Conservation (phyloP, 768 basidiomycete species). For the Fistulinella prunicolor region DNA sequence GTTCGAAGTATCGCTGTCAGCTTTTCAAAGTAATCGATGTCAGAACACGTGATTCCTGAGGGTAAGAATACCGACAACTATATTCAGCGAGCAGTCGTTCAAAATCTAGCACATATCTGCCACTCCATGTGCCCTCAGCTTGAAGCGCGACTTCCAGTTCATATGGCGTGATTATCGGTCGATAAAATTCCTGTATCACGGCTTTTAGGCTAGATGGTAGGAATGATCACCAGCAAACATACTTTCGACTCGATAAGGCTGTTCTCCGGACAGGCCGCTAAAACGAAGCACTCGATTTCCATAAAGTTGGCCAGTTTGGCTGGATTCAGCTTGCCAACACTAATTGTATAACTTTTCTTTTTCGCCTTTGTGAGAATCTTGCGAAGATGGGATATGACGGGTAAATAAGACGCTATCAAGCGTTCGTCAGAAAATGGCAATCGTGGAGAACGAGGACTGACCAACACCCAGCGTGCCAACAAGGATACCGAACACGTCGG, state of each 20-base stretch:
- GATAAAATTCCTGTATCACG: constrained; percentile 71
- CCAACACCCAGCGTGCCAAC: constrained; percentile 92
- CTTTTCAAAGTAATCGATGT: constrained; percentile 5
- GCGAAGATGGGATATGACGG: constrained; percentile 82
- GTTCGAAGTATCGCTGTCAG: background rate
- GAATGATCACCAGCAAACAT: background rate
- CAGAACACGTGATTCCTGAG: background rate
- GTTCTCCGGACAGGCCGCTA: constrained; percentile 94
- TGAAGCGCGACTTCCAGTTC: constrained; percentile 83
- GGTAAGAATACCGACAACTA: constrained; percentile 11
- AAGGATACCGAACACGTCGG: constrained; percentile 93
- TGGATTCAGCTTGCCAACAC: constrained; percentile 92
- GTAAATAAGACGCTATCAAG: constrained; percentile 71
- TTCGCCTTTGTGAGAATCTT: constrained; percentile 56
- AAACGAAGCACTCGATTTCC: constrained; percentile 93
- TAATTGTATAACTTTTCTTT: constrained; percentile 94
- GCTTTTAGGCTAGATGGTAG: background rate
- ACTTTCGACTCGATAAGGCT: constrained; percentile 75
- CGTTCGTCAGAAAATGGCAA: background rate
- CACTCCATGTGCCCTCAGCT: constrained; percentile 68
- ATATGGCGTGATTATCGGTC: constrained; percentile 92
- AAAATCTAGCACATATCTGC: constrained; percentile 78
- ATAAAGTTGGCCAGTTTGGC: constrained; percentile 94
- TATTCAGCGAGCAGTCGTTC: constrained; percentile 49
- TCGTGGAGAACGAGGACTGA: constrained; percentile 32